These are phyloP conservation scores for Thermochaetoides dissita DNA, from an alignment of 2,329 filamentous ascomycete species.

Conservation along the genomic window DNA sequence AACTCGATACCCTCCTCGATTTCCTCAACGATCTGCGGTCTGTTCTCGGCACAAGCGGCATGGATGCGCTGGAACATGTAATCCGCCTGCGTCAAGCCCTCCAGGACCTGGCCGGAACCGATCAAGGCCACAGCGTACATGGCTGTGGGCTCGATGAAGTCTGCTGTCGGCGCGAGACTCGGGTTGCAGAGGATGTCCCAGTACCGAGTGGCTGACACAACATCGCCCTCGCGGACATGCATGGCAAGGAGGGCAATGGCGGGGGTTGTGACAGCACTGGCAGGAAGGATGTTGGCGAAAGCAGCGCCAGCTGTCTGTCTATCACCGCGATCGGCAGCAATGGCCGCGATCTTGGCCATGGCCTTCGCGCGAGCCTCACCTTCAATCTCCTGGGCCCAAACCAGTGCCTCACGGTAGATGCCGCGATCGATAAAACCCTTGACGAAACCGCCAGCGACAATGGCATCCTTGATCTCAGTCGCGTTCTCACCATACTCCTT, in stretches of 20 bases:
- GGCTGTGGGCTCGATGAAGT: conserved; percentile 72
- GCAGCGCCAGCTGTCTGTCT: conserved; percentile 53
- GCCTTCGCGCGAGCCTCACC: conserved; percentile 44
- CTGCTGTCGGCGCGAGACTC: conserved; percentile 42
- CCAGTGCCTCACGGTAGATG: conserved; percentile 58
- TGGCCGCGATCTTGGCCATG: conserved; percentile 59
- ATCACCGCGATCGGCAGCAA: conserved; percentile 68
- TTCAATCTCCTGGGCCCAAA: conserved; percentile 54
- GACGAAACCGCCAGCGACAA: conserved; percentile 64
- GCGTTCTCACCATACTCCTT: conserved; percentile 44
- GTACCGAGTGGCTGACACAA: conserved; percentile 62
- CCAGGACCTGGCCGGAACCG: conserved; percentile 69
- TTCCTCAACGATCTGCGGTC: conserved; percentile 54
- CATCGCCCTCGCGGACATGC: conserved; percentile 68
- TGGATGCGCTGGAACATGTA: conserved; percentile 79
- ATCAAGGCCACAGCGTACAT: conserved; percentile 88
- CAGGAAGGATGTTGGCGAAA: conserved; percentile 45
- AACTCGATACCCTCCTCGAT: conserved; percentile 77
- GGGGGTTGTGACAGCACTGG: conserved; percentile 38
- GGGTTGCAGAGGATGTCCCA: conserved; percentile 61
- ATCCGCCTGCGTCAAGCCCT: conserved; percentile 65
- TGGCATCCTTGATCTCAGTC: conserved; percentile 52
- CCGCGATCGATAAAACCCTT: conserved; percentile 60
- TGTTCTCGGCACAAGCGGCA: conserved; percentile 35
- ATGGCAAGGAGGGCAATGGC: conserved; percentile 76